Conservation (phyloP, 75 land plant species). For the Isoetes taiwanensis region DNA sequence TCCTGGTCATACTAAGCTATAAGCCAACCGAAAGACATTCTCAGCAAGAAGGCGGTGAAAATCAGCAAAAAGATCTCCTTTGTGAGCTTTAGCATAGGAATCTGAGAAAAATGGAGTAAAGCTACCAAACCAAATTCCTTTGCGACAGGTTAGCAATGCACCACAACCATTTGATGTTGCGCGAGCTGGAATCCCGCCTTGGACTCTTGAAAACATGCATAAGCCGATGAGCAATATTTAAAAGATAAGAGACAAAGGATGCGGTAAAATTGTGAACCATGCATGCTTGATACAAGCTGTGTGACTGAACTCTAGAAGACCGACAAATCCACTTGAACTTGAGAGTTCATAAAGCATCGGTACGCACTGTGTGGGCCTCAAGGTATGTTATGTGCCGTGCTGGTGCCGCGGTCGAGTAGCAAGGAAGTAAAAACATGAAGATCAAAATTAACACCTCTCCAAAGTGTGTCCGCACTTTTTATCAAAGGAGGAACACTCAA, state of each 20-base stretch:
- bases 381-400: conserved; percentile 39
- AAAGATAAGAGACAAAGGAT: conserved; percentile 62
- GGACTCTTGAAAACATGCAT: conserved; percentile 64
- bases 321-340: conserved; percentile 33
- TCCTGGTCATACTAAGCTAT: conserved; percentile 81
- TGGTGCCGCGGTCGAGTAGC: conserved; percentile 96
- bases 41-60: conserved; percentile 80
- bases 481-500: conserved; percentile 42
- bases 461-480: conserved; percentile 55
- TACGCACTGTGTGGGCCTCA: conserved; percentile 6
- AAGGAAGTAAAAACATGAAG: conserved; percentile 93
- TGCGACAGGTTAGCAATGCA: conserved; percentile 54
- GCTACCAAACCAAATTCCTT: conserved; percentile 84
- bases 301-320: conserved; percentile 42
- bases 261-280: conserved; percentile 62
- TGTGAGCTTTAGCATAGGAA: conserved; percentile 90
- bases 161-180: conserved; percentile 76
- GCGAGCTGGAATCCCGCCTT: conserved; percentile 23
- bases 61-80: conserved; percentile 69
- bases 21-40: conserved; percentile 76
- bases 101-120: conserved; percentile 94
- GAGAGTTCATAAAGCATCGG: conserved; percentile 19
- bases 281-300: conserved; percentile 70
- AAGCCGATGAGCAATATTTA: conserved; percentile 84
- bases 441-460: conserved; percentile 83